phyloP scores from a whole-genome alignment of 2,329 filamentous ascomycete species.

The Xenoacremonium recifei region DNA sequence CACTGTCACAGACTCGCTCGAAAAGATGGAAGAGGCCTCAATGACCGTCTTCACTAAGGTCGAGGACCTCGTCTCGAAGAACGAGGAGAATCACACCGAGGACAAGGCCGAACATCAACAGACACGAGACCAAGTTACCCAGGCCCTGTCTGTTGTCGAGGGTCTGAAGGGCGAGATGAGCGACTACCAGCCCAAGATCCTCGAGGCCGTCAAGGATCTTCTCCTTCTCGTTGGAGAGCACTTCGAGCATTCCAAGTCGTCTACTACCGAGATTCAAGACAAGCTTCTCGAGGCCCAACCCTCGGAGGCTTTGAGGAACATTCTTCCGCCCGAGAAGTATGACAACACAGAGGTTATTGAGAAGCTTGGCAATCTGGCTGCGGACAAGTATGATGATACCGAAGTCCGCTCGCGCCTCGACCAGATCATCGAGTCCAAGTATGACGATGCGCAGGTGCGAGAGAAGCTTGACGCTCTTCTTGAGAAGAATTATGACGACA shows the following conservation, averaged over 20 bases:
- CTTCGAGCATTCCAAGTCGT: conserved; percentile 79
- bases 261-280: conserved; percentile 53
- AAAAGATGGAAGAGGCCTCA: conserved; percentile 84
- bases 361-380: conserved; percentile 28
- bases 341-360: conserved; percentile 32
- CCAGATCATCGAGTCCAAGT: conserved; percentile 23
- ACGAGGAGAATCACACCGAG: conserved; percentile 73
- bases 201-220: conserved; percentile 85
- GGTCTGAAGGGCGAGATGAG: conserved; percentile 74
- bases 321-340: conserved; percentile 55
- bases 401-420: conserved; percentile 36
- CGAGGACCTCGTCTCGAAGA: conserved; percentile 72
- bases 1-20: conserved; percentile 76
- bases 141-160: conserved; percentile 70
- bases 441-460: conserved; percentile 24
- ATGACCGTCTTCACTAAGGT: conserved; percentile 83
- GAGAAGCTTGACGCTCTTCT: conserved; percentile 33
- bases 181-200: conserved; percentile 85
- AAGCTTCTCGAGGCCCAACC: conserved; percentile 62
- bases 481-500: conserved; percentile 55
- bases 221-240: conserved; percentile 79
- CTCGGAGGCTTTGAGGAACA: conserved; percentile 53
- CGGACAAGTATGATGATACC: conserved; percentile 59
- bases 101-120: conserved; percentile 77
- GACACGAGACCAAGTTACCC: conserved; percentile 77